Base-by-base conservation (phyloP, 495 filamentous ascomycete species). In the Penicillium bovifimosum region DNA sequence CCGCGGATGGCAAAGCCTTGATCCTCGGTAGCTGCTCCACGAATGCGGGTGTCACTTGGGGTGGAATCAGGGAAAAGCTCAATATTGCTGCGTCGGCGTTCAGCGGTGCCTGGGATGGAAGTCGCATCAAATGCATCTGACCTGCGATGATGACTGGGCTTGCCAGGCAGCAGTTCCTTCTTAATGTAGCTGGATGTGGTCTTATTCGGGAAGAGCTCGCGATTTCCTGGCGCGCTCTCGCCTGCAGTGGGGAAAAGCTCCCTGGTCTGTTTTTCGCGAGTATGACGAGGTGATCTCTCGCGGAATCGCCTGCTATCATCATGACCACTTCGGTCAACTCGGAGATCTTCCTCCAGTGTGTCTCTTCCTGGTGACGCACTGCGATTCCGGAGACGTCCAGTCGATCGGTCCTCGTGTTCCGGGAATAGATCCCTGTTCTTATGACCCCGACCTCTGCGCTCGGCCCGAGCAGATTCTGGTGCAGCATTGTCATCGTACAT, bases 341-440 rank as follows among this genome's bases (percentile, higher is more conserved):
- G 68, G 27, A 73, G 71, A 16, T 77, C 74, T 11, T 79, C 79
- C 55, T 86, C 80, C n/a, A 73, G 47, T 2, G 80, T 77, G 48
- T 85, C 81, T 18, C 84, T 76, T 3, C 66, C 67, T 4, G 91
- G 91, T 3, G 90, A 96, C 11, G 87, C 86, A 63, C 84, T 88
- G 52, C 74, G 80, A 53, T 86, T 77, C 34, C 85, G 79, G 46
- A 81, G 70, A 33, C 77, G 70, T 31, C 75, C 73, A 33, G 70
- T 66, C 5, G 61, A 50, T 7, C 53, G 42, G 9, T 61, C 65
- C 41, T 48, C 61, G 9, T 64, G 65, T 6, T 64, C 67, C 1
- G 78, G 80, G 59, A 84, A 83, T 20, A 85, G 63, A 29, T 85
- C 82, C 59, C 72, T 29, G 31, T 85, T 82, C 59, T 72, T 29